A percentile compares a stretch with the other conserved stretches of the same genome.
phyloP scores from a whole-genome alignment of 225 moss, liverwort and hornwort species.

The Straminergon stramineum region DNA sequence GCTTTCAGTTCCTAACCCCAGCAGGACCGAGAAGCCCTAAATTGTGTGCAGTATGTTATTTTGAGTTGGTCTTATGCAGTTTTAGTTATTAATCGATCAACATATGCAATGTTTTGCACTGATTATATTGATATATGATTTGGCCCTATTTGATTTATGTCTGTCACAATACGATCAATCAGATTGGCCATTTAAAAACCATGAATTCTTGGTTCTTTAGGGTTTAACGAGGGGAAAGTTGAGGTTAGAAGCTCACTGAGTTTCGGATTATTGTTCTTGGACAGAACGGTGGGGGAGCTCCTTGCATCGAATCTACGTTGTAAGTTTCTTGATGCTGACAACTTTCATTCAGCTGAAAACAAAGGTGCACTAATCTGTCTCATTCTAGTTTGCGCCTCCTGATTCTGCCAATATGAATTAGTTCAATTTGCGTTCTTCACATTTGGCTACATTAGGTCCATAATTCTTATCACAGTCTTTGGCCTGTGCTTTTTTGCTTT shows the following conservation, averaged over 20 bases:
- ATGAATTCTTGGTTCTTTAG: not conserved
- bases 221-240: not conserved
- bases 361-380: constrained; percentile 34
- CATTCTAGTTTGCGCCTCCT: not conserved
- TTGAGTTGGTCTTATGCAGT: not conserved
- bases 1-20: not conserved
- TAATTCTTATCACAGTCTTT: not conserved
- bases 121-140: not conserved
- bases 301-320: constrained; percentile 39
- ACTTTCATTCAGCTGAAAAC: constrained; percentile 62
- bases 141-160: not conserved
- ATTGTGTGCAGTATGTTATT: not conserved
- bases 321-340: constrained; percentile 71
- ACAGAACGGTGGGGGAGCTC: constrained; percentile 70
- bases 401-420: not conserved
- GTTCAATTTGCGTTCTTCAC: not conserved
- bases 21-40: not conserved
- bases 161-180: not conserved
- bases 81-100: not conserved
- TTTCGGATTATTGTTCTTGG: not conserved
- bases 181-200: not conserved
- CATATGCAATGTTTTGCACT: not conserved
- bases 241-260: not conserved
- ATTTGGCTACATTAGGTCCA: not conserved
- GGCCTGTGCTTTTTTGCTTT: not conserved